These are phyloP conservation scores for Pestalotiopsis fici DNA, from an alignment of 2,329 filamentous ascomycete species.

Conservation along the genomic window DNA sequence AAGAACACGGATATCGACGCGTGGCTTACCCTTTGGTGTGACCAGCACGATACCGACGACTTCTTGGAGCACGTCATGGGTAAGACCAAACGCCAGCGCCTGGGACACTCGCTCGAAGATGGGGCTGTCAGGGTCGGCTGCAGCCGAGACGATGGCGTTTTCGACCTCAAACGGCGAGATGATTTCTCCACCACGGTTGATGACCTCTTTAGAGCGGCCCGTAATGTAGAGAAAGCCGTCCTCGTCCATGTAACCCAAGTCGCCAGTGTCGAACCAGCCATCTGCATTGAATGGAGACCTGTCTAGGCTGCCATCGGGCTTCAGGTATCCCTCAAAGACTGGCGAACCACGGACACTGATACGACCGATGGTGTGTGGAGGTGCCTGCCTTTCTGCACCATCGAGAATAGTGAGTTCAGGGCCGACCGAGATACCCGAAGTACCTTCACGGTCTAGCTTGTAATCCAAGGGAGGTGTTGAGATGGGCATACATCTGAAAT, in stretches of 20 bases:
- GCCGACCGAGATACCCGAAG: conserved; percentile 52
- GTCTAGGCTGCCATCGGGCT: conserved; percentile 41
- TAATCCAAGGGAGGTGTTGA: conserved; percentile 56
- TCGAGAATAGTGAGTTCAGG: conserved; percentile 53
- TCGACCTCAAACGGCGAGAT: conserved; percentile 62
- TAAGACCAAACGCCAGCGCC: conserved; percentile 53
- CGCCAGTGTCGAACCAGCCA: conserved; percentile 58
- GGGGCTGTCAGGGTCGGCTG: conserved; percentile 39
- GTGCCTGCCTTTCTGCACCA: conserved; percentile 32
- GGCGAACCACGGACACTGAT: conserved; percentile 54
- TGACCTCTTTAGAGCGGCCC: conserved; percentile 56
- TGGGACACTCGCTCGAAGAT: conserved; percentile 48
- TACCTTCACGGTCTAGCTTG: conserved; percentile 50
- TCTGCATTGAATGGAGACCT: conserved; percentile 44
- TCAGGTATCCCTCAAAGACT: conserved; percentile 51
- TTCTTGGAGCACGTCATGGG: conserved; percentile 55
- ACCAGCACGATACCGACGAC: conserved; percentile 55
- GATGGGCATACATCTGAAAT: conserved; percentile 52
- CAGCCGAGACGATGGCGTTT: conserved; percentile 51
- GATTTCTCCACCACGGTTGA: conserved; percentile 59
- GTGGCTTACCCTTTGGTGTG: conserved; percentile 40
- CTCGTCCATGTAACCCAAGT: conserved; percentile 52
- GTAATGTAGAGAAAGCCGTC: conserved; percentile 56
- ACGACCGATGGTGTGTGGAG: conserved; percentile 39
- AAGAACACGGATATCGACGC: conserved; percentile 48